Evolutionary conservation across 2,329 filamentous ascomycete genomes (phyloP).

Genomic region (Pseudogymnoascus sp.): DNA sequence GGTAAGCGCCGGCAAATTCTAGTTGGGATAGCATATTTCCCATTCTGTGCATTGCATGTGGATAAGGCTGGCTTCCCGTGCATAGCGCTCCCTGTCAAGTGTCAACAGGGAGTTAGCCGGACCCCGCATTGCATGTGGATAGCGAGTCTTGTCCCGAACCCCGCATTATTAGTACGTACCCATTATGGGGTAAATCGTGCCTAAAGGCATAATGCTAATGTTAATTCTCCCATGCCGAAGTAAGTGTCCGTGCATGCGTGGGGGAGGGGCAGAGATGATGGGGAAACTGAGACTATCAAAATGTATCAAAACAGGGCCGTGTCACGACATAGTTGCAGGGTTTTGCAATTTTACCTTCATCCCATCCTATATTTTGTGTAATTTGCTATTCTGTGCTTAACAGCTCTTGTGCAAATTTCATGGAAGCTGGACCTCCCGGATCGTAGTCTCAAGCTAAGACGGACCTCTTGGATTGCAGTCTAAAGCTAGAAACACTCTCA

Average conservation of each 20-base stretch:
- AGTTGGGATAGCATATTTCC: background rate
- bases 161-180: background rate
- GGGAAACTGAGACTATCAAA: background rate
- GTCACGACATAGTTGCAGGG: background rate
- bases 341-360: background rate
- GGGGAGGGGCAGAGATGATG: background rate
- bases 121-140: conserved; percentile 3
- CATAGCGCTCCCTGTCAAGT: background rate
- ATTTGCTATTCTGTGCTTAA: background rate
- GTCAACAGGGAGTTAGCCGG: background rate
- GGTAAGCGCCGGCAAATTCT: conserved; percentile 5
- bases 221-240: background rate
- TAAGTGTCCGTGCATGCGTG: background rate
- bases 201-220: background rate
- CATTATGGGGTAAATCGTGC: background rate
- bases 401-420: conserved; percentile 6
- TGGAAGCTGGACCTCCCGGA: background rate
- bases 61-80: background rate
- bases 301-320: conserved; percentile 4
- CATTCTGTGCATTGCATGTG: background rate
- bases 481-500: background rate
- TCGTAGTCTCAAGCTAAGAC: background rate
- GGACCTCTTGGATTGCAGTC: background rate
- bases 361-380: conserved; percentile 2
- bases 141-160: background rate